Base-by-base conservation (phyloP, 345 rosid genomes). In the Anastatica hierochuntica region DNA sequence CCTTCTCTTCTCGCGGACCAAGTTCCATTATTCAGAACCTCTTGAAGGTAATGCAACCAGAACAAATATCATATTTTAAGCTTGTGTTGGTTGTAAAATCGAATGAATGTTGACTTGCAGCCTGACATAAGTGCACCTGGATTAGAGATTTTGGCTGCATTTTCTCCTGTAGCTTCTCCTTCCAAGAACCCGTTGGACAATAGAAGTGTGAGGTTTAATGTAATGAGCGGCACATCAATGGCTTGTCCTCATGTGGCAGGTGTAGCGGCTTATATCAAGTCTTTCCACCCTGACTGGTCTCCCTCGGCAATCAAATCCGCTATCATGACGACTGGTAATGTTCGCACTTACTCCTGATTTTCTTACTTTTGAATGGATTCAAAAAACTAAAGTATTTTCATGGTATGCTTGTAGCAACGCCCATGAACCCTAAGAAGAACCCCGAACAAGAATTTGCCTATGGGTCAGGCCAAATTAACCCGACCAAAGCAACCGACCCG, bases 1-100 rank as follows among this genome's bases (percentile, higher is more conserved):
- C 31, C 2, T 76, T 70, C 68, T 78, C 84, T 42, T 70, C 79
- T 0, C 60, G 72, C 0, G 78, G 84, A 1, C 88, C 81, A 10
- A 75, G 62, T 51, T 0, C 0, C 0, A 31, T 66, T 11, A 8
- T 31, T 10, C 41, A 47, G 11, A 71, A 73, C 56, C 62, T 81
- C 10, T 19, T 66, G 20, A 66, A 66, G 71, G 60, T 68, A 48
- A 37, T 45, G 49, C 2, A 33, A 31, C 19, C n/a, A 12, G 6
- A 23, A 29, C 43, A 19, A 48, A 47, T 11, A 53, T 46, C 29
- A 14, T 7, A 40, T 7, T 3, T 7, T 3, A 26, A 15, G 1
- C 19, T 39, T 2, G 26, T 1, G n/a, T 19, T 45, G 56, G 34
- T 14, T 34, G 8, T 46, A 13, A 44, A 46, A 15, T 7, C 7